These are phyloP conservation scores for Epichloe typhina DNA, from an alignment of 2,329 filamentous ascomycete species.

Conservation along the genomic window DNA sequence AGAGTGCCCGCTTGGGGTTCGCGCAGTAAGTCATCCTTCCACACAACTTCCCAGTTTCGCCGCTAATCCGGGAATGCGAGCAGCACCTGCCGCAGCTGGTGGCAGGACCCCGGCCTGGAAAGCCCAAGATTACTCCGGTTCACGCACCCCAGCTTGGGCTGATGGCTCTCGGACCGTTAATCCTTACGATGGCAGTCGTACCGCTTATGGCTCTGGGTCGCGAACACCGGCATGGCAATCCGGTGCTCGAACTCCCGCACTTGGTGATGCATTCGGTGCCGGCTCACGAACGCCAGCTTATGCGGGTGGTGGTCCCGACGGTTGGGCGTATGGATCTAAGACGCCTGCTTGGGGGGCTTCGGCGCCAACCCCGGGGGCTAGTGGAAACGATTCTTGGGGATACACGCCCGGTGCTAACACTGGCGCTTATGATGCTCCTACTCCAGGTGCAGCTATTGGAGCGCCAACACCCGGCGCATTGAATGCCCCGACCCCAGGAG, in stretches of 20 bases:
- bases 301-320: constrained; percentile 32
- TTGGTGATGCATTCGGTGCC: constrained; percentile 46
- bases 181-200: constrained; percentile 61
- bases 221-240: constrained; percentile 70
- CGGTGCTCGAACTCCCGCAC: constrained; percentile 56
- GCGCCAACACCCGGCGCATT: constrained; percentile 49
- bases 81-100: constrained; percentile 40
- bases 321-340: constrained; percentile 57
- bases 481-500: constrained; percentile 60
- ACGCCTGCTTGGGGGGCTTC: constrained; percentile 61
- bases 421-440: constrained; percentile 54
- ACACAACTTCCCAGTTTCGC: not conserved
- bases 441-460: constrained; percentile 44
- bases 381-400: constrained; percentile 46
- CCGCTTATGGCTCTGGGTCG: constrained; percentile 61
- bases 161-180: constrained; percentile 55
- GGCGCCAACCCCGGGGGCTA: constrained; percentile 44
- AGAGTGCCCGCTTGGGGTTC: constrained; percentile 68
- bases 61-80: not conserved
- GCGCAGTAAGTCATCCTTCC: constrained; percentile 41
- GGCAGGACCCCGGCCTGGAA: constrained; percentile 53
- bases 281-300: constrained; percentile 60
- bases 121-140: constrained; percentile 36
- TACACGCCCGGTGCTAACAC: constrained; percentile 39
- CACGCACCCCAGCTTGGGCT: constrained; percentile 58